Percentiles rank a stretch among this genome's conserved stretches.
Evolutionary conservation across 2,329 filamentous ascomycete genomes (phyloP).

Genomic region (Trichoderma atrobrunneum): DNA sequence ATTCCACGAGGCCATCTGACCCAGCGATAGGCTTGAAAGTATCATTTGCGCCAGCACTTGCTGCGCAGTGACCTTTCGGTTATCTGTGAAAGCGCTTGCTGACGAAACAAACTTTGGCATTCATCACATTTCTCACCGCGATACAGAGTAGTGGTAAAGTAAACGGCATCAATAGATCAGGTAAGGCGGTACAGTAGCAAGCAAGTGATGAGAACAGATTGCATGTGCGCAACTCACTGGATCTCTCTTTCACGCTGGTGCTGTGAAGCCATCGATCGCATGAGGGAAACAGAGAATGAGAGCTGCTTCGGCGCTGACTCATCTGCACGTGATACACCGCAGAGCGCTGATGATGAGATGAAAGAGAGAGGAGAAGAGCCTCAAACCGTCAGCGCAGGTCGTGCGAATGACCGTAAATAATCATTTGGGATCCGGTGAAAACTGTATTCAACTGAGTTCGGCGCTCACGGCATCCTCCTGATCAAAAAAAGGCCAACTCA

Average conservation of each 20-base stretch:
- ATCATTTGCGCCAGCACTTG: conserved; percentile 7
- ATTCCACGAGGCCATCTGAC: background rate
- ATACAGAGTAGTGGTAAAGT: background rate
- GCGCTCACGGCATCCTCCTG: background rate
- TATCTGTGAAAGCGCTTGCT: background rate
- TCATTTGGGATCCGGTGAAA: background rate
- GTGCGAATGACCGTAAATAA: conserved; percentile 11
- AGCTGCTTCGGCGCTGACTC: background rate
- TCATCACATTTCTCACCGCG: background rate
- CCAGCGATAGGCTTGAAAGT: background rate
- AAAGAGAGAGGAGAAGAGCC: background rate
- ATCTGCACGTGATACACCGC: background rate
- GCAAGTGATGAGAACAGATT: background rate
- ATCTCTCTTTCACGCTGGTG: background rate
- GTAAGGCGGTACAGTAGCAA: background rate
- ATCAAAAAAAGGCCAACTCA: background rate
- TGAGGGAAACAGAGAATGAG: background rate
- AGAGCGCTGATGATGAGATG: background rate
- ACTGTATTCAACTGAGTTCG: background rate
- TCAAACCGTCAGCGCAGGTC: background rate
- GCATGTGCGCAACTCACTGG: background rate
- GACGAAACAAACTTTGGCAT: background rate
- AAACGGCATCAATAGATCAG: background rate
- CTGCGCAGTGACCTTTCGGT: background rate
- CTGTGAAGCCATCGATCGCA: background rate